Evolutionary conservation across 2,329 filamentous ascomycete genomes (phyloP).

Genomic region (Fusarium siculi): DNA sequence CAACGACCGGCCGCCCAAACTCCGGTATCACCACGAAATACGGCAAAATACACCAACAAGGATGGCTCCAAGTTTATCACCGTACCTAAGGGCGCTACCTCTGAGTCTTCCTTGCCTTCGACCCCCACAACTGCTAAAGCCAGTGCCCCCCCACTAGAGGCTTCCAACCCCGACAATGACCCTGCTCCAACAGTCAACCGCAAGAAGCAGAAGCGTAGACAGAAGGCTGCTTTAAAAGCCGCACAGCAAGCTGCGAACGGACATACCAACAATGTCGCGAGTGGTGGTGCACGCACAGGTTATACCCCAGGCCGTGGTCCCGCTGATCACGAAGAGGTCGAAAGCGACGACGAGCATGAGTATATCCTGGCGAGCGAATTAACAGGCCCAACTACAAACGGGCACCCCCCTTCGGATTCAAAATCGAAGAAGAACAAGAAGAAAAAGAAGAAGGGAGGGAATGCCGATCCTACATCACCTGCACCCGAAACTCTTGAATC

Average conservation of each 20-base stretch:
- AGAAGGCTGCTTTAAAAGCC: conserved; percentile 81
- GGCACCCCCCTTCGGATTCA: conserved; percentile 42
- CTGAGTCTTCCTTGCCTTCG: conserved; percentile 65
- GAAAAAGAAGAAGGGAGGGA: conserved; percentile 70
- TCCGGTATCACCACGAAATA: conserved; percentile 63
- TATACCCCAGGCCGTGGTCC: conserved; percentile 38
- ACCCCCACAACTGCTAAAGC: conserved; percentile 57
- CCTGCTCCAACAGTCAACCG: conserved; percentile 74
- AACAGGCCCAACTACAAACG: conserved; percentile 48
- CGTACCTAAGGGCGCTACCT: conserved; percentile 65
- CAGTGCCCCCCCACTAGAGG: conserved; percentile 46
- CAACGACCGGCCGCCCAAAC: conserved; percentile 60
- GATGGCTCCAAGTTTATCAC: conserved; percentile 77
- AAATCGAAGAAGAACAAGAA: conserved; percentile 73
- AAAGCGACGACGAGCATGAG: conserved; percentile 66
- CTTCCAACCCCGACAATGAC: conserved; percentile 40
- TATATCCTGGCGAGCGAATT: conserved; percentile 50
- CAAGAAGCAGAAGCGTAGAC: conserved; percentile 94
- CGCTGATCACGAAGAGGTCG: conserved; percentile 61
- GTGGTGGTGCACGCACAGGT: conserved; percentile 33
- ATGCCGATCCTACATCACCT: conserved; percentile 37
- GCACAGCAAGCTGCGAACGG: conserved; percentile 58
- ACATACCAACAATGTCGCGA: conserved; percentile 49
- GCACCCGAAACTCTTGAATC: conserved; percentile 27
- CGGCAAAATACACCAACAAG: conserved; percentile 73